Evolutionary conservation across 352 stramenopile species (phyloP), one percentile per base, ranked within the genome.

Genomic region (Phytophthora aleatoria): DNA sequence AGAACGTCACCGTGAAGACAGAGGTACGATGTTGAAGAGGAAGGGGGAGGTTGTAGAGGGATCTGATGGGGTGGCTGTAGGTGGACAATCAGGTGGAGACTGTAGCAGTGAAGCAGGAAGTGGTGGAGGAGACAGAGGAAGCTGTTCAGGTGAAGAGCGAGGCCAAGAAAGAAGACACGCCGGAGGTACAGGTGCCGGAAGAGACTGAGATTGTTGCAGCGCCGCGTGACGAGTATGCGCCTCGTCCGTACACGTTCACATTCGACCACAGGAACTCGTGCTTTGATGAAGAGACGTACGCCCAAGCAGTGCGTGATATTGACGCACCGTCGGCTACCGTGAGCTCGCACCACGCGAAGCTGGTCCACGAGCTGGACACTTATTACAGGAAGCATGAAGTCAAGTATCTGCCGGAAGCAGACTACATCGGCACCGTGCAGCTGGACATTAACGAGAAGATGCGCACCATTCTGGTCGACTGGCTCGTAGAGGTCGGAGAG

Each of bases 401-500:
- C 5, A 95, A 95, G 58, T 93, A 95, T 69, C 69, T 85, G 28
- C 64, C 81, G 2, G 58, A 81, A 39, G 64, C 76, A 8, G 74
- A 82, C 7, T 93, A 91, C 66, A 87, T 93, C 20, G 77, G 80
- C 50, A 74, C 69, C 1, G 72, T 87, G n/a, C 98, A 99, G 76
- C 74, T 88, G 48, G 96, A 99, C 71, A 99, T 99, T 70, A 99
- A 99, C 73, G 94, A 98, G 67, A 98, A 98, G 59, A 99, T 99
- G 98, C 86, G 97, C 56, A 97, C 96, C 12, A 99, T 99, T 64
- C 87, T 99, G 44, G 91, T 99, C 27, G 98, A 99, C 78, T 99
- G 98, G 98, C 89, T 99, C 6, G 94, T 99, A 16, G 87, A 96
- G 63, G 87, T 96, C 35, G 77, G 80, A 35, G 83, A 94, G 69